A percentile compares a stretch with the other conserved stretches of the same genome.
phyloP scores from a whole-genome alignment of 2,329 filamentous ascomycete genomes.

The Colletotrichum musae region DNA sequence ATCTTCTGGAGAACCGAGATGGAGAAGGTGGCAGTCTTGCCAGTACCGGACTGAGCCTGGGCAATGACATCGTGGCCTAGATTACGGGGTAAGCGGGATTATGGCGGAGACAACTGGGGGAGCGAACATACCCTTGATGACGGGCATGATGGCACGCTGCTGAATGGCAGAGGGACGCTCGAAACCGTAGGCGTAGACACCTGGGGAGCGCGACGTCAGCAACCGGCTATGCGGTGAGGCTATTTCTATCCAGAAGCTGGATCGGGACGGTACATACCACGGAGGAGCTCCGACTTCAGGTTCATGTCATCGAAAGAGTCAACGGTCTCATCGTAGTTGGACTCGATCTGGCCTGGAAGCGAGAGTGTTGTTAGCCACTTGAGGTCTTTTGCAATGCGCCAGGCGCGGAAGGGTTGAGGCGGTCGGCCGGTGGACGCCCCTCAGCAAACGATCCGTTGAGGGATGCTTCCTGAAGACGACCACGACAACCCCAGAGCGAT shows the following conservation, averaged over 20 bases:
- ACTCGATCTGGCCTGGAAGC: slow-evolving; percentile 93
- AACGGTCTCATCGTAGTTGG: slow-evolving; percentile 99
- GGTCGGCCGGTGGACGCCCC: slow-evolving; percentile 18
- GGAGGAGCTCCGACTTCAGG: slow-evolving; percentile 96
- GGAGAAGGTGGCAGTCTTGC: slow-evolving; percentile 99
- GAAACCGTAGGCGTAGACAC: slow-evolving; percentile 99
- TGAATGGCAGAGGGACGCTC: slow-evolving; percentile 99
- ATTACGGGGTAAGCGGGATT: slow-evolving; percentile 34
- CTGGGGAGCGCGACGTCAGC: slow-evolving; percentile 54
- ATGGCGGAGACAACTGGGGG: neutral
- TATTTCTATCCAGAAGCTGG: slow-evolving; percentile 39
- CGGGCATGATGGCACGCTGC: slow-evolving; percentile 99
- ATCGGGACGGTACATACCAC: slow-evolving; percentile 66
- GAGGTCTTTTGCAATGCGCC: slow-evolving; percentile 26
- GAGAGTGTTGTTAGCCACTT: slow-evolving; percentile 41
- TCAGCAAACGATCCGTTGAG: neutral
- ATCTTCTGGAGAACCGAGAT: slow-evolving; percentile 99
- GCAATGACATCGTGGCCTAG: slow-evolving; percentile 98
- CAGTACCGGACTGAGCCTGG: slow-evolving; percentile 99
- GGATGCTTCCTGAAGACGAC: neutral
- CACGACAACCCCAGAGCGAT: neutral
- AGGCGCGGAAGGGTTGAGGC: slow-evolving; percentile 11
- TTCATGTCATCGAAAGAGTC: slow-evolving; percentile 99
- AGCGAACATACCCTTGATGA: slow-evolving; percentile 89
- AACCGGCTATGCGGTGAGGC: slow-evolving; percentile 11